These are phyloP conservation scores for Tremellales sp. DNA, from an alignment of 1,284 basidiomycete species.

Conservation along the genomic window DNA sequence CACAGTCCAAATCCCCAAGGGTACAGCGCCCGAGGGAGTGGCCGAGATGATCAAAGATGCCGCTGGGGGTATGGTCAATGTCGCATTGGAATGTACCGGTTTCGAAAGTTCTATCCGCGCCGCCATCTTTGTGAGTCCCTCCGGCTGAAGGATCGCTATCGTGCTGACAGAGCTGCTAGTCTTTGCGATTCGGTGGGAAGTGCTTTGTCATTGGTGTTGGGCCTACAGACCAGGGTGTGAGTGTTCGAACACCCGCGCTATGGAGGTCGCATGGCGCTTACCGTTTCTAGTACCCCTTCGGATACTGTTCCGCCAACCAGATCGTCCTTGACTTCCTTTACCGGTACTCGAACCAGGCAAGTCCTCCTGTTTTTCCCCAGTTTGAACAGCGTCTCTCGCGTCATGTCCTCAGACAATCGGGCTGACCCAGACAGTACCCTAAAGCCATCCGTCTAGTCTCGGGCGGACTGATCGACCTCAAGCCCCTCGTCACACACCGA, in stretches of 20 bases:
- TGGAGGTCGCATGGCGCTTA: too few species aligned
- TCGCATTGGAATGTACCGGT: constrained; percentile 60
- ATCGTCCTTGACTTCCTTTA: constrained; percentile 55
- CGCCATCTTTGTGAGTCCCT: constrained; percentile 60
- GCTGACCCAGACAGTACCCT: constrained; percentile 59
- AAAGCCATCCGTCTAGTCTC: constrained; percentile 76
- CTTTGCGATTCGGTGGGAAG: constrained; percentile 51
- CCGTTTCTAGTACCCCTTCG: constrained; percentile 54
- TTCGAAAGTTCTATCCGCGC: constrained; percentile 82
- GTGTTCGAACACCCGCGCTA: too few species aligned
- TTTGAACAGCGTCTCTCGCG: constrained; percentile 6
- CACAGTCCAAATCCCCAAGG: constrained; percentile 45
- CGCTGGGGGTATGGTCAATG: constrained; percentile 35
- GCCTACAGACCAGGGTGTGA: constrained; percentile 46
- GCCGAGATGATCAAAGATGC: constrained; percentile 40
- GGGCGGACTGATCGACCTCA: constrained; percentile 75
- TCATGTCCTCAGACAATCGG: too few species aligned
- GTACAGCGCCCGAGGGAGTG: constrained; percentile 33
- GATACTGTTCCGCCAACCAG: constrained; percentile 53
- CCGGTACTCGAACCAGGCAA: constrained; percentile 50
- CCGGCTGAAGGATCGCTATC: too few species aligned
- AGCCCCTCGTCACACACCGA: constrained; percentile 80
- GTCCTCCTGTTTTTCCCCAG: constrained; percentile 16
- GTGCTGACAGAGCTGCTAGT: constrained; percentile 22
- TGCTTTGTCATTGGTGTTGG: constrained; percentile 57